Evolutionary conservation across 2,329 filamentous ascomycete species (phyloP), one percentile per base, ranked within the genome.

Genomic region (Stagonosporopsis chrysanthemi): DNA sequence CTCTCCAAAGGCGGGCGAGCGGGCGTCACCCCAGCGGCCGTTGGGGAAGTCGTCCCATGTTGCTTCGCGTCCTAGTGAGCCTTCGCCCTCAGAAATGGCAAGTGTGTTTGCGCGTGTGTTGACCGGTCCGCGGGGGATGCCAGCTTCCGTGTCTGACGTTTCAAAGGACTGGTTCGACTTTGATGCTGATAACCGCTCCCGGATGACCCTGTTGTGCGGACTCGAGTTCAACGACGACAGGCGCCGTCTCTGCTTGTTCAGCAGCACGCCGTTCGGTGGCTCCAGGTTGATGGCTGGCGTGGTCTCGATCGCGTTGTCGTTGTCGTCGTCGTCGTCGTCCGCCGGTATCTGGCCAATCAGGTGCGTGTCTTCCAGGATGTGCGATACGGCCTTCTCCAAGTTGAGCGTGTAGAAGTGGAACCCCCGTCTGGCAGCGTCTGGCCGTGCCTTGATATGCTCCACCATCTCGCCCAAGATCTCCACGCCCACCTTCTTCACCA

Each of bases 31-130:
- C 88, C 94, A 98, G 52, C 94, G 87, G 26, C 94, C 95, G 80
- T 98, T 98, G 62, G 94, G 94, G 76, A 92, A 99, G 69, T 99
- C 95, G 70, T 99, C 95, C 95, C 95, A 99, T 0, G 95, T 99
- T 31, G 95, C 95, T 81, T 98, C 94, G 46, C 95, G 86, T 11
- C 94, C 95, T 6, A 97, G 82, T 3, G 90, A 85, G 23, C 94
- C 95, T 70, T 97, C 90, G 6, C 95, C 94, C 79, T 98, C 94
- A 0, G 93, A 97, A 56, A 97, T 97, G 26, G 93, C 92, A 9
- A 98, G 84, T 0, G 92, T 95, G 74, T 93, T 94, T 54, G 89
- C 89, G 49, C 93, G 86, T 19, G 86, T 88, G 73, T 94, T 93
- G 69, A 94, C 79, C 52, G 67, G 86, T 65, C 88, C 88, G 2